phyloP scores from a whole-genome alignment of 495 filamentous ascomycete genomes.

The Tuber borchii region DNA sequence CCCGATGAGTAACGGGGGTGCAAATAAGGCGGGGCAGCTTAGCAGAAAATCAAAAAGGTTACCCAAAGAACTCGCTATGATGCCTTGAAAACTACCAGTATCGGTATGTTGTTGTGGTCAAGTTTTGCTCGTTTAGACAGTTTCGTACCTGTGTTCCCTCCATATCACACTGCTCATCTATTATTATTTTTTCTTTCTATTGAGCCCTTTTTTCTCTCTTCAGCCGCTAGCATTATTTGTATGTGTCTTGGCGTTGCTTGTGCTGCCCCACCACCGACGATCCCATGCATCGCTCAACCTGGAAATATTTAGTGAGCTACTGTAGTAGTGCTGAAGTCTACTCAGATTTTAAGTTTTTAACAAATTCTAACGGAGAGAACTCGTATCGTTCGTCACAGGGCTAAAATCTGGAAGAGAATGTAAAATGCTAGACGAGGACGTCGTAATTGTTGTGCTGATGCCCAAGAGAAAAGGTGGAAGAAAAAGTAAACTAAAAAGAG shows the following conservation, averaged over 20 bases:
- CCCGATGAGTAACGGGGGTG: conserved; percentile 2
- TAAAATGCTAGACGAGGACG: background rate
- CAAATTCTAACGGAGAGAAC: background rate
- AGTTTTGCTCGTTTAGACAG: background rate
- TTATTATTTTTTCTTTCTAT: conserved; percentile 17
- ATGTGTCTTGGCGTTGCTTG: conserved; percentile 27
- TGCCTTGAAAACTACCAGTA: background rate
- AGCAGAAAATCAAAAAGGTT: background rate
- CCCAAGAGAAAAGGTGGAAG: background rate
- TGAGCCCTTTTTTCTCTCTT: conserved; percentile 18
- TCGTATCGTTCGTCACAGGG: background rate
- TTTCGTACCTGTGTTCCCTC: background rate
- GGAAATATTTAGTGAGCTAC: background rate
- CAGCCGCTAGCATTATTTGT: conserved; percentile 9
- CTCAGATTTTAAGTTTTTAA: background rate
- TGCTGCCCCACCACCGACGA: conserved; percentile 19
- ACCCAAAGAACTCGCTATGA: background rate
- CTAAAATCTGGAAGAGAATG: background rate
- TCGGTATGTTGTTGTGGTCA: background rate
- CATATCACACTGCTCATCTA: background rate
- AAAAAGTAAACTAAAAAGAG: background rate
- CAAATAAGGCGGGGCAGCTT: background rate
- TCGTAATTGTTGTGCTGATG: background rate
- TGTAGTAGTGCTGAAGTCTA: background rate
- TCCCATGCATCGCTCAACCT: background rate